Evolutionary conservation across 163 green algal genomes (phyloP).

Genomic region (Chlorella variabilis): DNA sequence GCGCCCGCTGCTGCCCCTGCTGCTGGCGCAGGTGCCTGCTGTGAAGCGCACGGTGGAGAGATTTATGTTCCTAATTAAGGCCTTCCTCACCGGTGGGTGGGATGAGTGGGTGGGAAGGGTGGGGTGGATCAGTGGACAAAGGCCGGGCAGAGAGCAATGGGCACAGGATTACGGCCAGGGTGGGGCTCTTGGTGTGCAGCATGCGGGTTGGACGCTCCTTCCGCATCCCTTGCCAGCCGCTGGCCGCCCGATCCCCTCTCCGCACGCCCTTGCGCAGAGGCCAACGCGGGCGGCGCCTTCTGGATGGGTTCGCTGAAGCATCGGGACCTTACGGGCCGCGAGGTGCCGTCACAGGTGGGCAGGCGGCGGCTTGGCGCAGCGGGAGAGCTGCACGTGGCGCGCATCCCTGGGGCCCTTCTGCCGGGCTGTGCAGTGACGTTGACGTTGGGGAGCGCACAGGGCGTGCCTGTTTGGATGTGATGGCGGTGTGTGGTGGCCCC

Average conservation of each 20-base stretch:
- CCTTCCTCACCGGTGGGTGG: neutral
- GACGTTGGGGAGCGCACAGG: too few relatives aligned
- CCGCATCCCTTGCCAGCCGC: too few relatives aligned
- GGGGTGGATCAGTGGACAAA: too few relatives aligned
- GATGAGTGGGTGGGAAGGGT: neutral
- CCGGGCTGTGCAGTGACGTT: too few relatives aligned
- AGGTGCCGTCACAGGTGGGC: neutral
- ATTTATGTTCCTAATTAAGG: slow-evolving; percentile 47
- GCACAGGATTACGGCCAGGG: too few relatives aligned
- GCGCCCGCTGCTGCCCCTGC: neutral
- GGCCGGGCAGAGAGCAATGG: too few relatives aligned
- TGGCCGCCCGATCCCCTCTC: too few relatives aligned
- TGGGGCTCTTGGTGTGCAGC: too few relatives aligned
- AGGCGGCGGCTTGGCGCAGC: too few relatives aligned
- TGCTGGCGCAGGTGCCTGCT: slow-evolving; percentile 33
- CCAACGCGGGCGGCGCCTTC: neutral
- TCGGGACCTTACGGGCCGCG: neutral
- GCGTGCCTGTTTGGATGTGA: too few relatives aligned
- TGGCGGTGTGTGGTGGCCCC: neutral
- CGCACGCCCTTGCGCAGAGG: slow-evolving; percentile 9
- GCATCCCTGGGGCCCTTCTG: neutral
- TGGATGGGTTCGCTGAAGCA: slow-evolving; percentile 14
- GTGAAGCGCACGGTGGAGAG: slow-evolving; percentile 56
- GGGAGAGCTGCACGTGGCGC: too few relatives aligned
- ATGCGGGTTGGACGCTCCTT: too few relatives aligned